A percentile compares a stretch with the other conserved stretches of the same genome.
Conservation (phyloP, 1,284 basidiomycete genomes). For the Rugosomyces carneus region DNA sequence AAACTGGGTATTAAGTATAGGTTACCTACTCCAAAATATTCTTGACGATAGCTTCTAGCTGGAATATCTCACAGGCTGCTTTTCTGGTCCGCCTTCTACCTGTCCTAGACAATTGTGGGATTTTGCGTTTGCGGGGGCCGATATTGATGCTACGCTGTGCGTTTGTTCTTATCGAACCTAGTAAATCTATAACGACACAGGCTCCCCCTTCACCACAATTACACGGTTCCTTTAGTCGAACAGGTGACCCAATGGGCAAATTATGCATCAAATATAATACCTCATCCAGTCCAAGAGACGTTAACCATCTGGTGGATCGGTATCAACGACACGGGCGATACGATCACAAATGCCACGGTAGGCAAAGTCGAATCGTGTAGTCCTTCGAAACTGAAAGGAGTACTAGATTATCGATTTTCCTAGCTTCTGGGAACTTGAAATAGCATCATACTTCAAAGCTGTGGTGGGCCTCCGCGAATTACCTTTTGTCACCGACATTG, state of each 20-base stretch:
- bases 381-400: background rate
- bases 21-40: background rate
- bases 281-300: constrained; percentile 37
- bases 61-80: constrained; percentile 47
- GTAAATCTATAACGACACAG: constrained; percentile 16
- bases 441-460: constrained; percentile 46
- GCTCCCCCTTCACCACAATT: constrained; percentile 37
- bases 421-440: constrained; percentile 46
- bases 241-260: constrained; percentile 44
- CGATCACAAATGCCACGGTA: constrained; percentile 39
- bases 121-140: constrained; percentile 52
- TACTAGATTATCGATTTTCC: constrained; percentile 31
- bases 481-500: background rate
- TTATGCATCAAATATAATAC: constrained; percentile 38
- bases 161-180: constrained; percentile 12
- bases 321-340: constrained; percentile 53
- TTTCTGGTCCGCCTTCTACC: constrained; percentile 35
- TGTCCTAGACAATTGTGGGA: constrained; percentile 47
- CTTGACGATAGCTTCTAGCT: constrained; percentile 26
- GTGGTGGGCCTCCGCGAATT: constrained; percentile 32
- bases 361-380: constrained; percentile 1
- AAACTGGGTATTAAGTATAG: constrained; percentile 36
- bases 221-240: constrained; percentile 42
- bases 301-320: constrained; percentile 55
- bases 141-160: constrained; percentile 41